Evolutionary conservation across 2,329 filamentous ascomycete genomes (phyloP).

Genomic region (Fusarium sp.): DNA sequence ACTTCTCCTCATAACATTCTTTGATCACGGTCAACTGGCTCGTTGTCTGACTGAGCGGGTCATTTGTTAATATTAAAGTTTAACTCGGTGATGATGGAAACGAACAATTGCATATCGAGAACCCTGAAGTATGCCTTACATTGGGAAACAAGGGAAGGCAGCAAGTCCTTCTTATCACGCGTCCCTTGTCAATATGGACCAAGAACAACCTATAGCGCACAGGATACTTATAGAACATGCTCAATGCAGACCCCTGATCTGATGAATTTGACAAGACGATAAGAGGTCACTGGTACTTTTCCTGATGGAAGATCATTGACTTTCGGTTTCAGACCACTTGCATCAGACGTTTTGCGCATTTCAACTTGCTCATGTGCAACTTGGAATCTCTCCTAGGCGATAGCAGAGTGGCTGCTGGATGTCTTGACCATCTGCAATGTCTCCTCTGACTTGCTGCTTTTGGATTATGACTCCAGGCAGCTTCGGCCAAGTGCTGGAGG

Average conservation of each 20-base stretch:
- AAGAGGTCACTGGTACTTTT: not conserved
- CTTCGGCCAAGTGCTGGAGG: constrained; percentile 10
- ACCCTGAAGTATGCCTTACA: not conserved
- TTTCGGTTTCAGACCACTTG: not conserved
- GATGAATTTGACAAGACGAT: not conserved
- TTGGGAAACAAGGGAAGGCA: not conserved
- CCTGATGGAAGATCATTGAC: not conserved
- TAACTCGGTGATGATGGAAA: not conserved
- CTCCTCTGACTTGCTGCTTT: not conserved
- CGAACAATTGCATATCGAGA: not conserved
- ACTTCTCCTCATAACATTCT: not conserved
- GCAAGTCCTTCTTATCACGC: not conserved
- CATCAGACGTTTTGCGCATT: not conserved
- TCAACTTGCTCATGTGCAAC: not conserved
- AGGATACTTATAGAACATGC: not conserved
- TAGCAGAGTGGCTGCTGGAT: not conserved
- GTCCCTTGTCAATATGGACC: not conserved
- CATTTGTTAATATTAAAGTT: not conserved
- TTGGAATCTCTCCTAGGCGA: not conserved
- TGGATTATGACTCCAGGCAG: not conserved
- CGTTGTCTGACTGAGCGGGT: not conserved
- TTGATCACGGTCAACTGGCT: not conserved
- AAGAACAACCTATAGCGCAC: not conserved
- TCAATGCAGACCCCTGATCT: not conserved
- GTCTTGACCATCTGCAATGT: not conserved